A percentile compares a stretch with the other conserved stretches of the same genome.
Conservation (phyloP, 176 grass and related monocot species). For the Rhynchospora pubera region DNA sequence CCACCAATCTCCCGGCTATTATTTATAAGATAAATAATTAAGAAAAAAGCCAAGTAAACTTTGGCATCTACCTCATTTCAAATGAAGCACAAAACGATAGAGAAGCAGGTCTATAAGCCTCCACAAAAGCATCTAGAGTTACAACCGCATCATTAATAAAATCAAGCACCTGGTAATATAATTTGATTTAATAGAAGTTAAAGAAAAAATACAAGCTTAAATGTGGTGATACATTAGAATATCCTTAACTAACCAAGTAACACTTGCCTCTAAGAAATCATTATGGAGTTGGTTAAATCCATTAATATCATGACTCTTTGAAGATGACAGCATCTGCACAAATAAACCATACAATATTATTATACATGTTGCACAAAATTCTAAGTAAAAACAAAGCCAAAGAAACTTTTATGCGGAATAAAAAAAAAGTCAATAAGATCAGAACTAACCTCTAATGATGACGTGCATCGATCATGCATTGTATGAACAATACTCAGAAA, state of each 20-base stretch:
- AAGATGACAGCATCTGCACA: constrained; percentile 50
- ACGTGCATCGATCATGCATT: constrained; percentile 76
- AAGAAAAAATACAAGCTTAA: not conserved
- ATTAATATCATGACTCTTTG: constrained; percentile 41
- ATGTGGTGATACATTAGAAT: not conserved
- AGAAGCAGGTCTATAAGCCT: constrained; percentile 65
- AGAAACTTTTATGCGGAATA: not conserved
- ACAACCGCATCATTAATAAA: constrained; percentile 93
- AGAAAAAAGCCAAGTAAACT: not conserved
- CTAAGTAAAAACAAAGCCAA: not conserved
- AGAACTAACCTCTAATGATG: constrained; percentile 71
- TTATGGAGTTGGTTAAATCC: constrained; percentile 69
- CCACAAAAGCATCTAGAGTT: constrained; percentile 82
- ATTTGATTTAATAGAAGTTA: constrained; percentile 24
- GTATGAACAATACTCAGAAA: constrained; percentile 81
- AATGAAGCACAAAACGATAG: constrained; percentile 76
- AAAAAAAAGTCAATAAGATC: constrained; percentile 1
- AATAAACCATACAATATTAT: not conserved
- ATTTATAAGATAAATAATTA: constrained; percentile 5
- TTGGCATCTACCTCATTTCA: constrained; percentile 58
- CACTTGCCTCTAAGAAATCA: constrained; percentile 76
- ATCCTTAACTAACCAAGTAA: constrained; percentile 20
- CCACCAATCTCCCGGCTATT: not conserved
- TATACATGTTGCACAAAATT: not conserved
- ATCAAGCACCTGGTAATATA: constrained; percentile 64